Base-by-base conservation (phyloP, 1,284 basidiomycete genomes). In the Athelia sp. region DNA sequence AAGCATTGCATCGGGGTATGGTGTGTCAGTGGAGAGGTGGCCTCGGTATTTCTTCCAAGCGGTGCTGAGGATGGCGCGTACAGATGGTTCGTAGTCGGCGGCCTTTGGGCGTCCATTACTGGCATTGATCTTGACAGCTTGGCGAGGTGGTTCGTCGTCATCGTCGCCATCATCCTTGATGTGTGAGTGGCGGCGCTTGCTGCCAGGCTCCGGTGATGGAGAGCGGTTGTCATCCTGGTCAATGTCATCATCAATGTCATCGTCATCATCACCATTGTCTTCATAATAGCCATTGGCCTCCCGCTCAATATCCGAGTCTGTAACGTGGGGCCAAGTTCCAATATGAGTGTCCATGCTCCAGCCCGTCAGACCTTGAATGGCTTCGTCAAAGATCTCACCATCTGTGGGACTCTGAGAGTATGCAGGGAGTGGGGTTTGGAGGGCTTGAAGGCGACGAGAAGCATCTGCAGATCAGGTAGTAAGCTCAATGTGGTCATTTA, bases 1-100 rank as follows among this genome's bases (percentile, higher is more conserved):
- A 15, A 17, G 22, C 40, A 49, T 49, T n/a, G 18, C n/a, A 32
- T 49, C 43, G 19, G 48, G 48, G 32, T 32, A 49, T 9, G 43
- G 26, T 21, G 26, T n/a, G 1, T 34, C 15, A 2, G 31, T 26
- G 19, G 24, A 22, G 15, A 49, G 32, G 14, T 21, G 10, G 8
- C 13, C 17, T 13, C 29, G 26, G 31, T 24, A 49, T 6, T 17
- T 4, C 9, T 17, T 14, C n/a, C 45, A 46, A 11, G 43, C 29
- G n/a, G 15, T 14, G n/a, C 19, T 23, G 15, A 49, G 31, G 2
- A 49, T 31, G 13, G 45, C 42, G 14, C 44, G 40, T 8, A 43
- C 47, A 14, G 36, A 36, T 6, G 4, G n/a, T 21, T 49, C 40
- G 11, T 43, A 49, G 36, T 49, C 47, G 11, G 14, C 26, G n/a